Evolutionary conservation across 2,329 filamentous ascomycete genomes (phyloP).

Genomic region (Pseudogymnoascus sp.): DNA sequence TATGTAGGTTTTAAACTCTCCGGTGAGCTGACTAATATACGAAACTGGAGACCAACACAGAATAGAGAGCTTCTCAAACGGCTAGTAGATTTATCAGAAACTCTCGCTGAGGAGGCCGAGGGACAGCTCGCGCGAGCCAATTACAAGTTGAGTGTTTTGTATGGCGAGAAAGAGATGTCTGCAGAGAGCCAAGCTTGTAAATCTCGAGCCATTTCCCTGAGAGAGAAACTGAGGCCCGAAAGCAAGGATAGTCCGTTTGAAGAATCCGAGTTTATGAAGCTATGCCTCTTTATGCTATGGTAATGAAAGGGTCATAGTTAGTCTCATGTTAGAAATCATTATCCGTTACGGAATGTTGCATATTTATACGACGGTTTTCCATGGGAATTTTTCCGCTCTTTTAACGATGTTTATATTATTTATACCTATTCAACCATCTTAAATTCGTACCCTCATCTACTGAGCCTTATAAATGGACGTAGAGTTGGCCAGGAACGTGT

Average conservation of each 20-base stretch:
- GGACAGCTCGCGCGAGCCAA: slow-evolving; percentile 10
- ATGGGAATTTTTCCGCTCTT: no score
- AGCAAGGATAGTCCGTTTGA: background rate
- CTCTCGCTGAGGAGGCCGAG: background rate
- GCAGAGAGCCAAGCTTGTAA: slow-evolving; percentile 1
- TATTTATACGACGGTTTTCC: no score
- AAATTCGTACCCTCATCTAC: background rate
- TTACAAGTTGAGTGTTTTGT: slow-evolving; percentile 9
- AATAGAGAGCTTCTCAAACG: slow-evolving; percentile 11
- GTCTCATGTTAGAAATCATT: background rate
- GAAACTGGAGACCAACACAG: background rate
- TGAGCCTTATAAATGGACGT: background rate
- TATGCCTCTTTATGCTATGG: slow-evolving; percentile 12
- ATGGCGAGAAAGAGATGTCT: background rate
- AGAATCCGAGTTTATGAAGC: slow-evolving; percentile 10
- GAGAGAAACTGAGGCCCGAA: slow-evolving; percentile 4
- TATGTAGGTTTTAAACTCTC: background rate
- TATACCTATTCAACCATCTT: background rate
- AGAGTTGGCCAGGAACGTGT: background rate
- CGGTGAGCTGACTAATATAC: background rate
- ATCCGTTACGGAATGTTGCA: no score
- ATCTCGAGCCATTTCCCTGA: slow-evolving; percentile 1
- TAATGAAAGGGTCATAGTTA: background rate
- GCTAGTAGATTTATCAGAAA: background rate
- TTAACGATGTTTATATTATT: background rate